Percentiles rank a stretch among this genome's conserved stretches.
Evolutionary conservation across 148 eudicot genomes (phyloP).

Genomic region (Hydrangea macrophylla): DNA sequence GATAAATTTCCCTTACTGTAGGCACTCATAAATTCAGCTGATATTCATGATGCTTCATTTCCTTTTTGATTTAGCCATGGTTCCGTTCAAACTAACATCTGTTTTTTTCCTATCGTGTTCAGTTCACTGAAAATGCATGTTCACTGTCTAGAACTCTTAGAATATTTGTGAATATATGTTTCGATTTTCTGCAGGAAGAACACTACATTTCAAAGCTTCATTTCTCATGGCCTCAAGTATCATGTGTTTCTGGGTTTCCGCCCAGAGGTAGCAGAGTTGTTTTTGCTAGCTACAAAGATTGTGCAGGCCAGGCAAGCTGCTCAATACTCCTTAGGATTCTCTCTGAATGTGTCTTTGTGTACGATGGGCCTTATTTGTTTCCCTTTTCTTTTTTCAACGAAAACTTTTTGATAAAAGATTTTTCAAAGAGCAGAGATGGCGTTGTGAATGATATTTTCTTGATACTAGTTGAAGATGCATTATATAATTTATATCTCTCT

Average conservation of each 20-base stretch:
- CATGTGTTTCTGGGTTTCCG: conserved; percentile 68
- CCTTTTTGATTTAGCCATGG: no score
- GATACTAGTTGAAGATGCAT: neutral
- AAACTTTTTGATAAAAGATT: neutral
- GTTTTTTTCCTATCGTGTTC: neutral
- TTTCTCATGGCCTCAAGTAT: conserved; percentile 89
- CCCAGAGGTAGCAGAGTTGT: conserved; percentile 62
- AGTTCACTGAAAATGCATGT: neutral
- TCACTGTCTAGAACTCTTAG: neutral
- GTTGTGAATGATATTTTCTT: neutral
- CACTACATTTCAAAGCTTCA: conserved; percentile 67
- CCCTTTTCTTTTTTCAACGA: neutral
- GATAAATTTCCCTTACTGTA: neutral
- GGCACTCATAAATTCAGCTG: neutral
- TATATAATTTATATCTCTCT: neutral
- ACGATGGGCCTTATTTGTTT: neutral
- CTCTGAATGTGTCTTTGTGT: neutral
- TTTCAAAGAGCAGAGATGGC: neutral
- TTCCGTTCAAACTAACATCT: neutral
- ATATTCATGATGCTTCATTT: neutral
- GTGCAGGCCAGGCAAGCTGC: conserved; percentile 44
- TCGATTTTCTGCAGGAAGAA: conserved; percentile 60
- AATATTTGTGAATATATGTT: neutral
- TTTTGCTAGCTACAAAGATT: conserved; percentile 58
- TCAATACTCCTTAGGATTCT: neutral